phyloP scores from a whole-genome alignment of 257 asterid genomes.

The Solanum dulcamara region DNA sequence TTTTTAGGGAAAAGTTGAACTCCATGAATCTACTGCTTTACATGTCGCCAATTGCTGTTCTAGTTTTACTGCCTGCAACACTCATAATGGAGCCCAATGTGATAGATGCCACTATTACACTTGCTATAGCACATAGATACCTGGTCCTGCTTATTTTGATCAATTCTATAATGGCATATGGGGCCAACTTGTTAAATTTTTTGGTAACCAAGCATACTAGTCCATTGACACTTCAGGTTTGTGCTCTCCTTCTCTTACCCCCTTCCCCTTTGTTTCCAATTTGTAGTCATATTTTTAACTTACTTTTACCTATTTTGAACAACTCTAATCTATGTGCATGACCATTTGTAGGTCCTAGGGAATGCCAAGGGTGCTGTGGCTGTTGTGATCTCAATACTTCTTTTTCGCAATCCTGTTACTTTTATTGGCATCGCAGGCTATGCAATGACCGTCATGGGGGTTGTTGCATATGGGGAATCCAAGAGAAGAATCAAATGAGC shows the following conservation, averaged over 20 bases:
- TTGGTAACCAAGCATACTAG: constrained; percentile 33
- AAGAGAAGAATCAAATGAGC: constrained; percentile 18
- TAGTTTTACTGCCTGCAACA: constrained; percentile 23
- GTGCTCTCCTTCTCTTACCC: background rate
- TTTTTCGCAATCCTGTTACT: constrained; percentile 18
- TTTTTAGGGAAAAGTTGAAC: constrained; percentile 20
- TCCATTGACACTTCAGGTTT: constrained; percentile 31
- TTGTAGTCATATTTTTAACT: background rate
- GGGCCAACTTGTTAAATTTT: constrained; percentile 23
- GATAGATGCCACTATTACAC: constrained; percentile 16
- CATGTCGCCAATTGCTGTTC: constrained; percentile 32
- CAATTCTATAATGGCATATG: constrained; percentile 29
- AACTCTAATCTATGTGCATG: background rate
- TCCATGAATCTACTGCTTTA: constrained; percentile 31
- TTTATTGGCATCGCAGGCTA: constrained; percentile 20
- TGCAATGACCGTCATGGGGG: constrained; percentile 16
- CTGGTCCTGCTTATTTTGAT: constrained; percentile 18
- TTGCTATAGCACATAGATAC: constrained; percentile 12
- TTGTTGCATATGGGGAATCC: constrained; percentile 17
- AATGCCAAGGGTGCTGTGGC: constrained; percentile 23
- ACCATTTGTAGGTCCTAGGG: constrained; percentile 10
- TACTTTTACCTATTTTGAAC: background rate
- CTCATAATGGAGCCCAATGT: constrained; percentile 27
- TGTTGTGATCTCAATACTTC: constrained; percentile 16
- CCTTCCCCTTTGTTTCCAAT: background rate